Conservation (phyloP, 176 grass and related monocot species). For the Rhynchospora breviuscula region DNA sequence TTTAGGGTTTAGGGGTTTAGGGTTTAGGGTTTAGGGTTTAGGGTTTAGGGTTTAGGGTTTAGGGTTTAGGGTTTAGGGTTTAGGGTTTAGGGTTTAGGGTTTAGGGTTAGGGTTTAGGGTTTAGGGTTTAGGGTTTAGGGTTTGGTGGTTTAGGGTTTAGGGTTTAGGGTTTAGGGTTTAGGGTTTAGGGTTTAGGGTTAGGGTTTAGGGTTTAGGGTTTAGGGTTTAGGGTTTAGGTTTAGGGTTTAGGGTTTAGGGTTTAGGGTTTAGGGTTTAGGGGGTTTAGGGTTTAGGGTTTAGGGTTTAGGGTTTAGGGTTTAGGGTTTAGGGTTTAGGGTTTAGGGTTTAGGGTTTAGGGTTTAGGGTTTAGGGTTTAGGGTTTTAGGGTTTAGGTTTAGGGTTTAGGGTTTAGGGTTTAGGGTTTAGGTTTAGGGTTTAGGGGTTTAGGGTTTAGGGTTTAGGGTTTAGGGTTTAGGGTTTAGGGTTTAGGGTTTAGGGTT, state of each 20-base stretch:
- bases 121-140: background rate
- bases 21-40: background rate
- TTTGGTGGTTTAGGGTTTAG: background rate
- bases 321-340: too few relatives aligned
- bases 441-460: slow-evolving; percentile 26
- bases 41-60: background rate
- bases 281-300: slow-evolving; percentile 12
- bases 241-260: slow-evolving; percentile 16
- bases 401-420: slow-evolving; percentile 5
- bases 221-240: slow-evolving; percentile 13
- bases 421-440: slow-evolving; percentile 22
- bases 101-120: background rate
- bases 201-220: slow-evolving; percentile 25
- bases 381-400: background rate
- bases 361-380: slow-evolving; percentile 12
- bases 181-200: slow-evolving; percentile 26
- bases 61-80: background rate
- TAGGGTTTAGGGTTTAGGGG: slow-evolving; percentile 13
- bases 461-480: slow-evolving; percentile 27
- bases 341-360: background rate
- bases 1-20: background rate
- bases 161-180: slow-evolving; percentile 22
- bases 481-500: slow-evolving; percentile 18
- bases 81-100: background rate
- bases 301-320: background rate